Percentiles rank a stretch among this genome's conserved stretches.
phyloP scores from a whole-genome alignment of 257 asterid genomes.

The Lycium barbarum region DNA sequence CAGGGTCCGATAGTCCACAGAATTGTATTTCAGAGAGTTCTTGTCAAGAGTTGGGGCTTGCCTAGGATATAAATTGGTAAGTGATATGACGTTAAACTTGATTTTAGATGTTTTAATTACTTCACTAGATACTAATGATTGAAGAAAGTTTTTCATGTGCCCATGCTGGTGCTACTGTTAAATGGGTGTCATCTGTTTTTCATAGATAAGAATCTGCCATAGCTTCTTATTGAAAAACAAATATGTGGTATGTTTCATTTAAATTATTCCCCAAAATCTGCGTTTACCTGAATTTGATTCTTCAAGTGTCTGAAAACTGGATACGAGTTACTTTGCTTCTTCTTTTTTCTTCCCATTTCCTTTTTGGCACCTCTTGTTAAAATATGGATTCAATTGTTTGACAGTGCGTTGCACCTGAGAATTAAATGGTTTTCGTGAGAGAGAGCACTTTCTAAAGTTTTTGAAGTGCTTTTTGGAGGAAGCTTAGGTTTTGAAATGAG shows the following conservation, averaged over 20 bases:
- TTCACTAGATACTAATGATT: neutral
- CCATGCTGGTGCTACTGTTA: neutral
- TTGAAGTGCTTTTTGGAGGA: neutral
- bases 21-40: conserved; percentile 63
- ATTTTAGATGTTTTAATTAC: conserved; percentile 9
- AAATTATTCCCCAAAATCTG: neutral
- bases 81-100: conserved; percentile 31
- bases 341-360: no score
- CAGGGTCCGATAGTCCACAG: conserved; percentile 69
- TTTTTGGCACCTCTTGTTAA: neutral
- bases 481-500: neutral
- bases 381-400: neutral
- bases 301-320: neutral
- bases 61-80: conserved; percentile 59
- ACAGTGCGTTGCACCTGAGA: neutral
- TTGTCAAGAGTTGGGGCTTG: conserved; percentile 50
- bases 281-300: neutral
- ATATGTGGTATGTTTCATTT: neutral
- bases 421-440: neutral
- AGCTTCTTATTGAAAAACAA: neutral
- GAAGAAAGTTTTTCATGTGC: neutral
- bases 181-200: conserved; percentile 3
- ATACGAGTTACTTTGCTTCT: no score
- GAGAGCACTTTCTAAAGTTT: neutral
- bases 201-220: neutral